Percentiles rank a stretch among this genome's conserved stretches.
Conservation (phyloP, 129 eudicot species). For the Flaveria trinervia region DNA sequence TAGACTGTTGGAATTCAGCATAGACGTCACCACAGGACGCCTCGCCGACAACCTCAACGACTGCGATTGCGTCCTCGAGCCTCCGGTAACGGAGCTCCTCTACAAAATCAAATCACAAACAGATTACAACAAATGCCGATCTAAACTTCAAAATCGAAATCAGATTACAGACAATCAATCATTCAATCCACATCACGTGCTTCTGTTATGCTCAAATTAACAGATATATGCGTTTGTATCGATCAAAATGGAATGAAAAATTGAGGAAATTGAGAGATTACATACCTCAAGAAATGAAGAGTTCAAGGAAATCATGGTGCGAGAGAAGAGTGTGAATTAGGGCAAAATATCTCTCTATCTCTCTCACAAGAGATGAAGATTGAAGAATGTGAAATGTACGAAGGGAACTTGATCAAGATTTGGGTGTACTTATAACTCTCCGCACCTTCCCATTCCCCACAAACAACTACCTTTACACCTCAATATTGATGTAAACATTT, state of each 20-base stretch:
- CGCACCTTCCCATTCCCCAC: conserved; percentile 16
- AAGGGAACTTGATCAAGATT: not conserved
- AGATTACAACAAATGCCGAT: conserved; percentile 1
- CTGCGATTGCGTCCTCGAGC: conserved; percentile 41
- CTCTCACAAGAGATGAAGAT: not conserved
- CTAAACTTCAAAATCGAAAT: not conserved
- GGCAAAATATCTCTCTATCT: conserved; percentile 7
- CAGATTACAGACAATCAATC: not conserved
- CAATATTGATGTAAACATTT: not conserved
- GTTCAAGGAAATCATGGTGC: conserved; percentile 37
- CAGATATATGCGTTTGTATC: not conserved
- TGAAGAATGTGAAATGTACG: not conserved
- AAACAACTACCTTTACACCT: not conserved
- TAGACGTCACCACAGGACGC: conserved; percentile 28
- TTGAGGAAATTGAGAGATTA: not conserved
- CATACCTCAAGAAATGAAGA: conserved; percentile 13
- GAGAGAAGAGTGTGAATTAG: conserved; percentile 21
- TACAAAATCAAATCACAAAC: conserved; percentile 23
- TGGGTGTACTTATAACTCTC: conserved; percentile 11
- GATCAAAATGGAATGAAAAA: not conserved
- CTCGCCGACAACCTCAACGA: conserved; percentile 20
- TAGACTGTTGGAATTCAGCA: conserved; percentile 25
- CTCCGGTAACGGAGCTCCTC: conserved; percentile 34
- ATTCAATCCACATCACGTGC: not conserved
- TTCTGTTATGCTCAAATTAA: not conserved